Conservation (phyloP, 2,329 filamentous ascomycete species). For the Sporothrix euskadiensis region DNA sequence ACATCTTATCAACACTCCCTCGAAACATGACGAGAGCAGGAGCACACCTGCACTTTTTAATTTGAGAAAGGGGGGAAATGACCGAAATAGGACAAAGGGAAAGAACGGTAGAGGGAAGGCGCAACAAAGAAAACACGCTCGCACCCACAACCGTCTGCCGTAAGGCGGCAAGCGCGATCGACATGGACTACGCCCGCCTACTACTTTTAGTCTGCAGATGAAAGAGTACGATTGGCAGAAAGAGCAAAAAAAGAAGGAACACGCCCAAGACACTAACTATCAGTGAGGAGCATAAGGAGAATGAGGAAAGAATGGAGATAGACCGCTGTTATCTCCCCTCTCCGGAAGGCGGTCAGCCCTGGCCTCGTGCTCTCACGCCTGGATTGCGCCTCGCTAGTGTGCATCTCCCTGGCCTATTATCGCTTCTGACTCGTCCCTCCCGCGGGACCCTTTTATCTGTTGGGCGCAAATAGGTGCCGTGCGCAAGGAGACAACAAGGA, state of each 20-base stretch:
- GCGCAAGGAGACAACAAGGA: neutral
- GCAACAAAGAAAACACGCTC: conserved; percentile 15
- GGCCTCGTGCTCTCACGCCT: conserved; percentile 15
- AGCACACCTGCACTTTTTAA: neutral
- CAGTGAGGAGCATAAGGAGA: neutral
- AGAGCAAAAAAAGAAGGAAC: neutral
- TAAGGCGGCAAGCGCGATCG: conserved; percentile 17
- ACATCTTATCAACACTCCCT: neutral
- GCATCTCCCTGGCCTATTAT: conserved; percentile 12
- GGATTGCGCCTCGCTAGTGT: conserved; percentile 14
- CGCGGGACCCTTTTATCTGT: neutral
- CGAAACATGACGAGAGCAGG: no score
- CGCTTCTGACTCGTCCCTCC: conserved; percentile 19
- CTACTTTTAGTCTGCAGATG: neutral
- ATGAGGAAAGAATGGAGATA: neutral
- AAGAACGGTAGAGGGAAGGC: neutral
- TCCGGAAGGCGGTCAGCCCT: conserved; percentile 25
- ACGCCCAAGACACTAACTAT: neutral
- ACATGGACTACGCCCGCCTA: neutral
- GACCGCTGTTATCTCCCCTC: conserved; percentile 22
- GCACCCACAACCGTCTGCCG: neutral
- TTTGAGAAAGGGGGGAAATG: neutral
- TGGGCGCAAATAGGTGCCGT: neutral
- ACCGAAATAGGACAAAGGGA: conserved; percentile 2
- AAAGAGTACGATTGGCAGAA: conserved; percentile 7